Conservation (phyloP, 345 rosid species). For the Syzygium aqueum region DNA sequence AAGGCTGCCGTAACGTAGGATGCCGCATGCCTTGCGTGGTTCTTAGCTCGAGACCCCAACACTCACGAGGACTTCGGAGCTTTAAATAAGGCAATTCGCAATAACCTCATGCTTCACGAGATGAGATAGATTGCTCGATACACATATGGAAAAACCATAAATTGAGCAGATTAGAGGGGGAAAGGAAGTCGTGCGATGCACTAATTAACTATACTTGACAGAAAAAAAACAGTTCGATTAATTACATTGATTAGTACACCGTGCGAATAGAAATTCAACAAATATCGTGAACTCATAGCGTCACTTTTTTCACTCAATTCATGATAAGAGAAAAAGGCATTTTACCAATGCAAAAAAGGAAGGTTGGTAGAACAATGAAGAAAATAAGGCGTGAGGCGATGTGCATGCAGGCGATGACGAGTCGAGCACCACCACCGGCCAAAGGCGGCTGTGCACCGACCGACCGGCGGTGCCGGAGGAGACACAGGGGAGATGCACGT, state of each 20-base stretch:
- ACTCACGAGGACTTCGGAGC: background rate
- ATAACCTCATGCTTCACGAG: background rate
- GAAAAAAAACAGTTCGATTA: background rate
- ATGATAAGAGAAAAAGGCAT: accelerated
- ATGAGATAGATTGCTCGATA: background rate
- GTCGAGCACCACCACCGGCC: background rate
- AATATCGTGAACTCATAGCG: accelerated
- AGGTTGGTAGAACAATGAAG: background rate
- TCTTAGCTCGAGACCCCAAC: background rate
- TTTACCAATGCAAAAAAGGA: background rate
- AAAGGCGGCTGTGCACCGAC: background rate
- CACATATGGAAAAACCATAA: background rate
- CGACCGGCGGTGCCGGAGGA: background rate
- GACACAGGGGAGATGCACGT: background rate
- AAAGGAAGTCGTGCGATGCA: background rate
- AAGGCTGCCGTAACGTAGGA: accelerated
- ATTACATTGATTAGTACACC: background rate
- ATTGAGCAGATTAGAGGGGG: background rate
- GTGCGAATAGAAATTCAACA: background rate
- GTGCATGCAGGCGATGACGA: accelerated
- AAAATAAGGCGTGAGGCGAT: background rate
- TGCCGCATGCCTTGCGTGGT: accelerated
- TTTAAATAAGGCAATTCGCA: background rate
- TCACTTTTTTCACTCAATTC: background rate
- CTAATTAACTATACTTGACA: background rate